Evolutionary conservation across 2,329 filamentous ascomycete species (phyloP), one percentile per base, ranked within the genome.

Genomic region (Aureobasidium zeae): DNA sequence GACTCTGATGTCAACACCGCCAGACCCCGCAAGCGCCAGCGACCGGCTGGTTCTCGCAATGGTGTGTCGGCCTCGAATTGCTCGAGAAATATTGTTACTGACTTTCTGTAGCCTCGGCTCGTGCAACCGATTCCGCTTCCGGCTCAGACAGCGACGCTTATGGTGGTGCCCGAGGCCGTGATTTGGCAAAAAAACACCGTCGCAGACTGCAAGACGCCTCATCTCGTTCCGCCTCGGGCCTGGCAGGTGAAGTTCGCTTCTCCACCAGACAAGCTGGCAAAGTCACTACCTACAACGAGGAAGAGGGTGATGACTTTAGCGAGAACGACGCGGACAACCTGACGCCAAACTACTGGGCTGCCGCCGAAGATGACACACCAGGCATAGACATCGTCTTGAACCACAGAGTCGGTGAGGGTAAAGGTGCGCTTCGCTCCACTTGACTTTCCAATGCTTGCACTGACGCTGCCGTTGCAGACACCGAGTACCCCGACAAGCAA

Each of bases 311-410:
- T 42, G 71, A 76, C 47, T 68, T 71, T 46, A 68, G 67, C 30
- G 74, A 77, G 65, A 60, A 68, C 5, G 80, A 81, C 31, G 73
- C 75, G 5, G 79, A 83, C 35, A 70, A 69, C 19, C 63, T 73
- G 53, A 81, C 79, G 1, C 79, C 83, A 4, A 79, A 75, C 50
- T 79, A 91, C 59, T 88, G 81, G 74, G 66, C 71, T 28, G 73
- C 73, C 36, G 76, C 79, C 45, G 82, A 89, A 51, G 84, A 94
- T 57, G 81, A 80, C 55, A 77, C 80, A 3, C 86, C 87, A 13
- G 87, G 86, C 53, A 87, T 98, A 52, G 91, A 98, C 60, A 79
- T 85, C 51, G 83, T 98, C 41, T 76, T 98, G 43, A 85, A 93
- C 51, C 88, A 96, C 62, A 79, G 83, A 36, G 68, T 85, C 26